Base-by-base conservation (phyloP, 2,329 filamentous ascomycete species). In the Fusarium decemcellulare region DNA sequence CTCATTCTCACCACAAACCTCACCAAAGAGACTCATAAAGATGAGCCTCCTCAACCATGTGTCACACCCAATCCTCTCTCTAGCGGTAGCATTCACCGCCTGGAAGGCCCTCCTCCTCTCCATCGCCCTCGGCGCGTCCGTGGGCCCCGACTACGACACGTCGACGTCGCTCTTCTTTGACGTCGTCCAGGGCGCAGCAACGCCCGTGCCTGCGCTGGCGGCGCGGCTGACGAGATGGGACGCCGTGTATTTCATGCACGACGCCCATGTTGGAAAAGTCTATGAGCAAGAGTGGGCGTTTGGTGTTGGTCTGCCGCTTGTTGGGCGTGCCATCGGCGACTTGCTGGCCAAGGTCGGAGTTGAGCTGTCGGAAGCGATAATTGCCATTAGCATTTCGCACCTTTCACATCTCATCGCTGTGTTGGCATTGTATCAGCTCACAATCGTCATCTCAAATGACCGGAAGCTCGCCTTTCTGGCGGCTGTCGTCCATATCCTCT, bases 221-320 rank as follows among this genome's bases (percentile, higher is more conserved):
- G 80, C 85, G 36, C 88, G 88, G 44, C 82, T 96, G 61, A 90
- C 90, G 8, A 86, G 92, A 77, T 97, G 93, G 93, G 93, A 97
- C 78, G 92, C 91, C 34, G 84, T 97, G 70, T 96, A 95, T 78
- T 95, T 91, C 74, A 82, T 91, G 62, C 86, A 89, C 69, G 78
- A 84, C 46, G 88, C 92, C 6, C 84, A 84, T 43, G 83, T 87
- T 11, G 92, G 91, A 36, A 90, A 93, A 72, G 59, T 90, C 11
- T 92, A 89, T 77, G 93, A 97, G 81, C 93, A 96, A 80, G 92
- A 95, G 79, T 96, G 93, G 93, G 93, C 93, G 0, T 96, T 95
- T 81, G 91, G 91, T 39, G 70, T 75, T 60, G 81, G 80, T 63
- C 68, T 89, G 47, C 85, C 87, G 2, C 69, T 77, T 9, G 70